Evolutionary conservation across 1,284 basidiomycete genomes (phyloP).

Genomic region (Rhodotorula sp.): DNA sequence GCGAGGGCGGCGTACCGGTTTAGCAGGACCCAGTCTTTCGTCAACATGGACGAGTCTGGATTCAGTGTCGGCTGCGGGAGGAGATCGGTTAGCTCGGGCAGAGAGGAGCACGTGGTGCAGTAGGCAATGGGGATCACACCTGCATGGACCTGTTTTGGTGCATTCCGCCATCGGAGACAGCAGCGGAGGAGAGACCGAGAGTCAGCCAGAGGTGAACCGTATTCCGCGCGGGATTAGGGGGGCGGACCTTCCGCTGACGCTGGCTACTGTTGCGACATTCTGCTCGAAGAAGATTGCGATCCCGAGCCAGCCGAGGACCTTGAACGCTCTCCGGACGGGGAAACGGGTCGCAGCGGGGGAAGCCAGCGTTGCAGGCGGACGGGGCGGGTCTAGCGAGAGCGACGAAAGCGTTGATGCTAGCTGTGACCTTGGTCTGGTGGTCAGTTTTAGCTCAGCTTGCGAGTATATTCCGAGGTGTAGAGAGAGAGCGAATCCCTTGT

Average conservation of each 20-base stretch:
- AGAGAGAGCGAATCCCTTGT: too few species aligned
- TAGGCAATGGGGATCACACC: conserved; percentile 40
- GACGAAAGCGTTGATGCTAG: not conserved
- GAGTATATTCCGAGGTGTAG: too few species aligned
- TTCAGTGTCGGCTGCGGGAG: conserved; percentile 52
- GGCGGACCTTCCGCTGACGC: conserved; percentile 52
- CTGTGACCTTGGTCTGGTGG: not conserved
- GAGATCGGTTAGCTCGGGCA: too few species aligned
- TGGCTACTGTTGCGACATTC: conserved; percentile 53
- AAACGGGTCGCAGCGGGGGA: not conserved
- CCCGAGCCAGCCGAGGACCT: conserved; percentile 53
- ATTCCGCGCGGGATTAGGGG: not conserved
- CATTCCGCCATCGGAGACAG: not conserved
- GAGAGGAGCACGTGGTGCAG: too few species aligned
- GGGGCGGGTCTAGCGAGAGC: not conserved
- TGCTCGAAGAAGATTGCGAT: conserved; percentile 54
- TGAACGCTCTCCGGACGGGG: conserved; percentile 9
- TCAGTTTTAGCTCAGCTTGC: too few species aligned
- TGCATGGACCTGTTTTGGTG: conserved; percentile 47
- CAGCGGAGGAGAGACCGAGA: not conserved
- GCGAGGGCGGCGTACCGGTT: conserved; percentile 50
- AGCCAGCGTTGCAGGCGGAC: not conserved
- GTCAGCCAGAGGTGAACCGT: not conserved
- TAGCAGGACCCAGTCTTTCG: conserved; percentile 55
- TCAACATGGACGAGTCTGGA: conserved; percentile 49